phyloP scores from a whole-genome alignment of 768 basidiomycete genomes.

The Leucocoprinus birnbaumii region DNA sequence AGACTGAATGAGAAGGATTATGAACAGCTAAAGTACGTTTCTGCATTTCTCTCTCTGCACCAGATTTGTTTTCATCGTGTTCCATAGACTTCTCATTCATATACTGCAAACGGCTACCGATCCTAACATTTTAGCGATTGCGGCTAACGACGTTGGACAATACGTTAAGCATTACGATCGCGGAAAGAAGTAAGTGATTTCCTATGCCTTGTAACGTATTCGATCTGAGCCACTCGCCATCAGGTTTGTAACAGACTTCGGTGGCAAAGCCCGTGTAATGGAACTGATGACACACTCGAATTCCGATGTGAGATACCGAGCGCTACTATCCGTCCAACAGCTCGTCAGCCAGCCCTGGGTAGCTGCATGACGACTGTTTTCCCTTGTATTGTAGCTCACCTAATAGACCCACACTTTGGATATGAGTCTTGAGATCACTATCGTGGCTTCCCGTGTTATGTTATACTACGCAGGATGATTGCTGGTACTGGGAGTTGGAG shows the following conservation, averaged over 20 bases:
- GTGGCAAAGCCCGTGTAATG: constrained; percentile 86
- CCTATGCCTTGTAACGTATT: not conserved
- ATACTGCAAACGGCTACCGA: constrained; percentile 71
- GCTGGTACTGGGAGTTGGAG: too few species aligned
- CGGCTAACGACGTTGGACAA: constrained; percentile 90
- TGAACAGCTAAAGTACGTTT: constrained; percentile 75
- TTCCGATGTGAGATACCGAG: constrained; percentile 89
- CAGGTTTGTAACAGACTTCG: constrained; percentile 79
- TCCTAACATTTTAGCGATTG: constrained; percentile 82
- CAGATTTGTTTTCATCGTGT: not conserved
- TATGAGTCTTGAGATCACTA: too few species aligned
- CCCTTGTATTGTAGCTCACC: not conserved
- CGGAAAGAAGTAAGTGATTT: constrained; percentile 84
- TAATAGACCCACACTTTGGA: too few species aligned
- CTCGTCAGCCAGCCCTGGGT: constrained; percentile 91
- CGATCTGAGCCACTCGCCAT: not conserved
- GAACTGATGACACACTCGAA: constrained; percentile 90
- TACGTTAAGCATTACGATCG: constrained; percentile 90
- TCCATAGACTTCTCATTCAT: constrained; percentile 64
- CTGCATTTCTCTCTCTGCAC: not conserved
- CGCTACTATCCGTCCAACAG: constrained; percentile 85
- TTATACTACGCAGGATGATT: too few species aligned
- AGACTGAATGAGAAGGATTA: constrained; percentile 84
- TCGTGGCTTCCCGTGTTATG: too few species aligned
- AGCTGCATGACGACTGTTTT: constrained; percentile 32